Base-by-base conservation (phyloP, 306 rosid genomes). In the Benincasa hispida region DNA sequence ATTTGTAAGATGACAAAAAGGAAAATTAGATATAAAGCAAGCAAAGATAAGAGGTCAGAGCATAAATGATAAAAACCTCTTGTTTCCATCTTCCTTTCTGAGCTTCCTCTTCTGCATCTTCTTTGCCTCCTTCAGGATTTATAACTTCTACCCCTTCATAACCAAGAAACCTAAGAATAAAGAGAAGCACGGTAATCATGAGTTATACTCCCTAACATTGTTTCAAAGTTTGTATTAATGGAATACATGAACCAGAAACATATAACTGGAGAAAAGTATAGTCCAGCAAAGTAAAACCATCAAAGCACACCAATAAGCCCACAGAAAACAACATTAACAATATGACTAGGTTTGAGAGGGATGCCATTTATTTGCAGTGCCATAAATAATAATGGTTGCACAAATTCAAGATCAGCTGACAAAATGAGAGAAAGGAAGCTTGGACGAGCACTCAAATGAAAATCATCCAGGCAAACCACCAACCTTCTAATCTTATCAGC, bases 71-170 rank as follows among this genome's bases (percentile, higher is more conserved):
- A 27, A 70, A 30, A 50, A 93, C 98, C 97, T 93, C 97, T 56
- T 87, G 85, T 62, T 82, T 91, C 98, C 98, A 93, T 89, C 98
- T 91, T 87, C 98, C 98, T 84, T 82, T 88, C 24, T 86, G 85
- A 79, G 91, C 89, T 87, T 93, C 98, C 82, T 88, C 96, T 70
- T 86, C 97, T 42, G 89, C 97, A 70, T 93, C 98, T 57, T 91
- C 98, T 84, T 91, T 86, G 50, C 98, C 97, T 73, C 98, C 97
- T 22, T 93, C 97, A 19, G 97, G 98, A 87, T 93, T 91, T 74
- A 93, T 89, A 48, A 93, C 96, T 86, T 93, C 97, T 13, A 93
- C 89, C 77, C 97, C 97, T 86, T 93, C 98, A 76, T 87, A 82
- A 79, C 96, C 96, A 66, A 88, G 89, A 80, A 91, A 66, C 82